These are phyloP conservation scores for Eudorina sp. DNA, from an alignment of 139 green algal genomes.

Conservation along the genomic window DNA sequence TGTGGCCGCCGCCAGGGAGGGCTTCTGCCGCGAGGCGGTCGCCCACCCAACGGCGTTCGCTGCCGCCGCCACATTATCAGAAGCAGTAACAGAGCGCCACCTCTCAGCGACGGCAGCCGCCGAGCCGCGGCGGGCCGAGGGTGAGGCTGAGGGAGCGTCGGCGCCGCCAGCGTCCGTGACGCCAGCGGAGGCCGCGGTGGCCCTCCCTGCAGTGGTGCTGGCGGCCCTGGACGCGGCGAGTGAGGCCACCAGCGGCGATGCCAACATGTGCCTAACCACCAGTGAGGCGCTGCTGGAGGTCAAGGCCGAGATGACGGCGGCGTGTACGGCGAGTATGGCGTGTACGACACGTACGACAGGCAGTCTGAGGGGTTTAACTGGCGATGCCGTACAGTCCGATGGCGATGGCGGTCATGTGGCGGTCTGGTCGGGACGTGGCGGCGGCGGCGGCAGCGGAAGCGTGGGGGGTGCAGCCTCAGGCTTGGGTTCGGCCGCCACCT, in stretches of 20 bases:
- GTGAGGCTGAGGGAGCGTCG: not conserved
- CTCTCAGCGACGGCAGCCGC: not conserved
- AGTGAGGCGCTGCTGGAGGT: slow-evolving; percentile 8
- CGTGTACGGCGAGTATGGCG: not conserved
- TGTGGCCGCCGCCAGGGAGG: not conserved
- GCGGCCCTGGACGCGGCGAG: not conserved
- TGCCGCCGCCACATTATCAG: too few species aligned
- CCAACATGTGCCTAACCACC: slow-evolving; percentile 9
- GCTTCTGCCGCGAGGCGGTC: not conserved
- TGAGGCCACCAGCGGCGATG: not conserved
- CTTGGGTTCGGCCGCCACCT: too few species aligned
- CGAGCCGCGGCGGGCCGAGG: not conserved
- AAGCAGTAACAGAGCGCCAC: not conserved
- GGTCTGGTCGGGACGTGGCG: not conserved
- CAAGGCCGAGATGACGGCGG: not conserved
- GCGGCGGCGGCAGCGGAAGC: not conserved
- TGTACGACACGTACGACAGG: not conserved
- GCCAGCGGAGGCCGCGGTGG: not conserved
- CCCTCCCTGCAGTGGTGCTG: not conserved
- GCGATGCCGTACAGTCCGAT: not conserved
- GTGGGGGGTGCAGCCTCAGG: too few species aligned
- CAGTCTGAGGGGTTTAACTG: not conserved
- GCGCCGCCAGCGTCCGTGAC: not conserved
- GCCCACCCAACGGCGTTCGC: too few species aligned
- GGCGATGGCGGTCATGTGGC: not conserved